Evolutionary conservation across 495 filamentous ascomycete genomes (phyloP).

Genomic region (Acidomyces sp.): DNA sequence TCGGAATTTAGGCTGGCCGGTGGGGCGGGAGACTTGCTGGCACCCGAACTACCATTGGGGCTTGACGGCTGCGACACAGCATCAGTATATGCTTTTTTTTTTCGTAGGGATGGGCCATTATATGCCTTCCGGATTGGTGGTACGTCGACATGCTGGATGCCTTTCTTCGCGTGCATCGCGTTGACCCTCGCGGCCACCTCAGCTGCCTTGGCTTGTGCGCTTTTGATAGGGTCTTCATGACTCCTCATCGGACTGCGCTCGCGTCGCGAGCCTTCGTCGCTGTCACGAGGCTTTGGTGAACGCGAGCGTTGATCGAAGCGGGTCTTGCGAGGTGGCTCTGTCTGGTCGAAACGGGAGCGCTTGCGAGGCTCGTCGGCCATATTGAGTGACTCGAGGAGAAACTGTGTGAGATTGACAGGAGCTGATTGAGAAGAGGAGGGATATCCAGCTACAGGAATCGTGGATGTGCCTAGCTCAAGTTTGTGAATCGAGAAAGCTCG

Average conservation of each 20-base stretch:
- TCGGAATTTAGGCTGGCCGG: constrained; percentile 61
- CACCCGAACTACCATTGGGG: constrained; percentile 33
- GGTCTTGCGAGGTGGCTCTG: constrained; percentile 56
- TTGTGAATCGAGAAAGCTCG: too few relatives aligned
- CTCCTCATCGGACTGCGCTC: constrained; percentile 68
- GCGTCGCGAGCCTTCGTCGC: constrained; percentile 48
- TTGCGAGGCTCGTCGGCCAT: constrained; percentile 80
- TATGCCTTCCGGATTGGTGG: constrained; percentile 69
- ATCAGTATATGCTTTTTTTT: constrained; percentile 18
- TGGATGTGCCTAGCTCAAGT: too few relatives aligned
- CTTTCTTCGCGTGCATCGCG: constrained; percentile 84
- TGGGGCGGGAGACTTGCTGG: constrained; percentile 33
- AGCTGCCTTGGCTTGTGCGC: constrained; percentile 58
- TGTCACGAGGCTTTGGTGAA: constrained; percentile 51
- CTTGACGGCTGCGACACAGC: constrained; percentile 28
- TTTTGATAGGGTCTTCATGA: constrained; percentile 38
- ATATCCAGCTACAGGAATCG: too few relatives aligned
- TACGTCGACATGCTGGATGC: constrained; percentile 85
- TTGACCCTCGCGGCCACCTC: constrained; percentile 90
- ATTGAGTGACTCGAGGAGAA: too few relatives aligned
- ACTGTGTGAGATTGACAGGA: too few relatives aligned
- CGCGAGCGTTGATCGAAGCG: constrained; percentile 79
- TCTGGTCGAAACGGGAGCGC: constrained; percentile 86
- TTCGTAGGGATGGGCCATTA: constrained; percentile 13
- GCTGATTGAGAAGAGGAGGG: too few relatives aligned